Percentiles rank a stretch among this genome's conserved stretches.
Evolutionary conservation across 768 basidiomycete genomes (phyloP).

Genomic region (Tylopilus felleus): DNA sequence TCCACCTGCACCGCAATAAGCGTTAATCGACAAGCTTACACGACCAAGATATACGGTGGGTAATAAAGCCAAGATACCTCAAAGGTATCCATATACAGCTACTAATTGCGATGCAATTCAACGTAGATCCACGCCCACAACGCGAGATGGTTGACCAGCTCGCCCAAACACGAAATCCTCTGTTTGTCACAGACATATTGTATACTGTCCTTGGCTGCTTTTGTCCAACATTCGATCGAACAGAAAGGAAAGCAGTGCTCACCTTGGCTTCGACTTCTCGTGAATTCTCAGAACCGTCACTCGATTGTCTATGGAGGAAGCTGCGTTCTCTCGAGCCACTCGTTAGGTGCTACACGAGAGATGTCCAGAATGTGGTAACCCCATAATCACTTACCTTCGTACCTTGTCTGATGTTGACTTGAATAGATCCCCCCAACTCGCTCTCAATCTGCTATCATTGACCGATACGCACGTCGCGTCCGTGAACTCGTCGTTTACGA

Average conservation of each 20-base stretch:
- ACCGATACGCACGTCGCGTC: conserved; percentile 7
- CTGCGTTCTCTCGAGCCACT: conserved; percentile 11
- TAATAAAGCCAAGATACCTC: too few species aligned
- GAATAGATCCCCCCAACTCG: conserved; percentile 3
- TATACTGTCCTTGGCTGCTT: conserved; percentile 3
- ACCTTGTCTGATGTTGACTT: background rate
- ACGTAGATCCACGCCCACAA: background rate
- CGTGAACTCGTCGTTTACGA: background rate
- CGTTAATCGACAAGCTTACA: too few species aligned
- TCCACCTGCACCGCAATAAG: too few species aligned
- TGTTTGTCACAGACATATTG: conserved; percentile 10
- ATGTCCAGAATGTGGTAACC: background rate
- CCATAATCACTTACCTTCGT: background rate
- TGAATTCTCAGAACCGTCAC: conserved; percentile 6
- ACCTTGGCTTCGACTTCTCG: conserved; percentile 11
- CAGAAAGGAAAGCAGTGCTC: background rate
- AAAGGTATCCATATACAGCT: too few species aligned
- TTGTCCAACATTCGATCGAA: background rate
- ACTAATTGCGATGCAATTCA: too few species aligned
- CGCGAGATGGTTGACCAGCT: background rate
- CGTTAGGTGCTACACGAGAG: conserved; percentile 6
- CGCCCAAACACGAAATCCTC: background rate
- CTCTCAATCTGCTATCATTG: conserved; percentile 3
- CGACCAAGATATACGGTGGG: too few species aligned
- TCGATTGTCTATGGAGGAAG: conserved; percentile 11